Percentiles rank a stretch among this genome's conserved stretches.
Evolutionary conservation across 2,329 filamentous ascomycete species (phyloP).

Genomic region (Periconia sp.): DNA sequence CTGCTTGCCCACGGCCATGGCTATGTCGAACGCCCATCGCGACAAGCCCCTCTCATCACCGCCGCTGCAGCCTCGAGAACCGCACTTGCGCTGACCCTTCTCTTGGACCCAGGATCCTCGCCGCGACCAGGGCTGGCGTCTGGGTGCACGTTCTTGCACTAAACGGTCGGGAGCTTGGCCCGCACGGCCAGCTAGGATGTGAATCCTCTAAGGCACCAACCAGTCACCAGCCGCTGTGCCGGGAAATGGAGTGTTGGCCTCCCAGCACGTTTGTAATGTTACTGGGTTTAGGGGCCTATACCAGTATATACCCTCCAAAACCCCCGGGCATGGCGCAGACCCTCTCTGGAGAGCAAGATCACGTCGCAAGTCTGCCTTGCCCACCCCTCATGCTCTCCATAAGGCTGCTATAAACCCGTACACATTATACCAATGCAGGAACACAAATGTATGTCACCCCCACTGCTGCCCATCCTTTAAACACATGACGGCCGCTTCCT

Average conservation of each 20-base stretch:
- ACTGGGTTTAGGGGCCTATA: slow-evolving; percentile 40
- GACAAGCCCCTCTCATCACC: slow-evolving; percentile 15
- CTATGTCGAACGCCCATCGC: not conserved
- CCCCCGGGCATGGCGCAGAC: slow-evolving; percentile 44
- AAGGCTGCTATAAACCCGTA: slow-evolving; percentile 39
- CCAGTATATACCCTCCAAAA: slow-evolving; percentile 37
- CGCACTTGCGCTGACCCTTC: slow-evolving; percentile 17
- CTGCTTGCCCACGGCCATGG: not conserved
- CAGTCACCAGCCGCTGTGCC: slow-evolving; percentile 44
- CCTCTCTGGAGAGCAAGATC: slow-evolving; percentile 32
- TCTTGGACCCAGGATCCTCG: slow-evolving; percentile 31
- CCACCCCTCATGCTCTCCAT: slow-evolving; percentile 25
- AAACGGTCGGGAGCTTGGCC: slow-evolving; percentile 47
- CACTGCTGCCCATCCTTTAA: slow-evolving; percentile 30
- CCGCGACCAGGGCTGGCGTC: slow-evolving; percentile 28
- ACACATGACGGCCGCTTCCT: slow-evolving; percentile 34
- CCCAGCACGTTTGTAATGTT: slow-evolving; percentile 28
- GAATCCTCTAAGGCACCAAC: slow-evolving; percentile 47
- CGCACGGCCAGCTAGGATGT: slow-evolving; percentile 34
- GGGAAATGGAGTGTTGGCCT: slow-evolving; percentile 42
- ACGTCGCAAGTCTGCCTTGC: slow-evolving; percentile 41
- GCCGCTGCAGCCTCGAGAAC: slow-evolving; percentile 20
- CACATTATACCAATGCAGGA: slow-evolving; percentile 27
- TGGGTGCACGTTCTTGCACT: slow-evolving; percentile 35
- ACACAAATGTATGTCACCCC: slow-evolving; percentile 44